Evolutionary conservation across 2,329 filamentous ascomycete species (phyloP), one percentile per base, ranked within the genome.

Genomic region (Penicillium sp.): DNA sequence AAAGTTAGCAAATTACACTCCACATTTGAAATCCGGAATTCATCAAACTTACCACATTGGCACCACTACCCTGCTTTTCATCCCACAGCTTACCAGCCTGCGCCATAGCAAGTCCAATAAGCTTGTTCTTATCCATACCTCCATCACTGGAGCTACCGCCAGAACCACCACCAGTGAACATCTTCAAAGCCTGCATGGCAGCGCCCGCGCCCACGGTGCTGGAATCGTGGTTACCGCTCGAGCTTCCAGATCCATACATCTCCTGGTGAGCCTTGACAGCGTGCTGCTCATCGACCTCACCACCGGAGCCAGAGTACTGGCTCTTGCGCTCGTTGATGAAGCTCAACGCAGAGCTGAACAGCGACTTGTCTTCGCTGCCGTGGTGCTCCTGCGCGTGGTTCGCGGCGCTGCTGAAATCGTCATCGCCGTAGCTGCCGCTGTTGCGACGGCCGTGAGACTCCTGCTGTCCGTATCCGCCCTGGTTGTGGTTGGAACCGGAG

Each of bases 21-120:
- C 18, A 18, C 13, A 44, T n/a, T n/a, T n/a, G n/a, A 54, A 27
- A 22, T 52, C 38, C 46, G 34, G 31, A 49, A 43, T 59, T 27
- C 5, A 24, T 21, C 22, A 13, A 56, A 74, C 78, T 67, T 63
- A 82, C 79, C 56, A 80, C 80, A 61, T 82, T 83, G 40, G 56
- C 62, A 18, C 84, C 85, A 66, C 79, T 72, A 11, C 73, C 70
- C 56, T 74, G 74, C 74, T 87, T 84, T 74, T 86, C 72, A 63
- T 87, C 83, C 71, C 86, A 87, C 57, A 92, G 79, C 81, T 92
- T 92, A 67, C 87, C 87, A 32, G 91, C 92, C 78, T 97, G 89
- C 8, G 83, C 86, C 90, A 97, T 92, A 42, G 92, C 92, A 71
- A 96, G 79, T 4, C 88, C 90, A 59, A 96, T 83, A 68, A 96